phyloP scores from a whole-genome alignment of 495 filamentous ascomycete species.

The Eremomyces bilateralis region DNA sequence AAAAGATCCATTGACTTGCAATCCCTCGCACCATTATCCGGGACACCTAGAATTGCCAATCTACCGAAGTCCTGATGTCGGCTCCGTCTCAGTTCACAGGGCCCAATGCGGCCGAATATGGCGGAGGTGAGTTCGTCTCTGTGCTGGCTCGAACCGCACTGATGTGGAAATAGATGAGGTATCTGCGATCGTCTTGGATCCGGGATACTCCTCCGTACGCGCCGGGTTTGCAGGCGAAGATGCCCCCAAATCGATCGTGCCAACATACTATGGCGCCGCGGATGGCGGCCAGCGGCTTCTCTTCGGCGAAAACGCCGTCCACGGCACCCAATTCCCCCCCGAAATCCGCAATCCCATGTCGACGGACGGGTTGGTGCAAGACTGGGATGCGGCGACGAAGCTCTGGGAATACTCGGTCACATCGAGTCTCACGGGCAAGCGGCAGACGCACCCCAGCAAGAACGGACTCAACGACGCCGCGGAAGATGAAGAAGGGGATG shows the following conservation, averaged over 20 bases:
- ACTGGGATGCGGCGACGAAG: slow-evolving; percentile 81
- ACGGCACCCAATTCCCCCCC: slow-evolving; percentile 49
- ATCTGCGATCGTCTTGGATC: slow-evolving; percentile 86
- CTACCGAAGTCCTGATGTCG: too few relatives aligned
- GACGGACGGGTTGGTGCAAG: slow-evolving; percentile 69
- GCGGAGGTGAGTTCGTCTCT: slow-evolving; percentile 8
- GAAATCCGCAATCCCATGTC: slow-evolving; percentile 79
- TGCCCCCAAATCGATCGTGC: slow-evolving; percentile 76
- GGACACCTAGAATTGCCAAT: too few relatives aligned
- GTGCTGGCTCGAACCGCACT: not conserved
- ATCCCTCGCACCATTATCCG: too few relatives aligned
- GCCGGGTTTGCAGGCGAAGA: slow-evolving; percentile 97
- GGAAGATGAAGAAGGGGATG: slow-evolving; percentile 13
- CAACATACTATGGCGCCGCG: slow-evolving; percentile 61
- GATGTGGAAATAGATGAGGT: slow-evolving; percentile 46
- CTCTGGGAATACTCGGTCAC: slow-evolving; percentile 79
- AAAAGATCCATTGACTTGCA: too few relatives aligned
- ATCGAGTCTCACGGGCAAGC: slow-evolving; percentile 48
- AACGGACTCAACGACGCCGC: slow-evolving; percentile 52
- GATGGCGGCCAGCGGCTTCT: slow-evolving; percentile 34
- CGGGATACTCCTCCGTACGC: slow-evolving; percentile 73
- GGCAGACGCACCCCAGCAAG: slow-evolving; percentile 33
- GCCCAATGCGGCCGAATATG: slow-evolving; percentile 12
- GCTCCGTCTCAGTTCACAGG: slow-evolving; percentile 9
- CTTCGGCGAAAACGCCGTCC: slow-evolving; percentile 74